Evolutionary conservation across 2,329 filamentous ascomycete species (phyloP).

Genomic region (Hymenoscyphus scutula): DNA sequence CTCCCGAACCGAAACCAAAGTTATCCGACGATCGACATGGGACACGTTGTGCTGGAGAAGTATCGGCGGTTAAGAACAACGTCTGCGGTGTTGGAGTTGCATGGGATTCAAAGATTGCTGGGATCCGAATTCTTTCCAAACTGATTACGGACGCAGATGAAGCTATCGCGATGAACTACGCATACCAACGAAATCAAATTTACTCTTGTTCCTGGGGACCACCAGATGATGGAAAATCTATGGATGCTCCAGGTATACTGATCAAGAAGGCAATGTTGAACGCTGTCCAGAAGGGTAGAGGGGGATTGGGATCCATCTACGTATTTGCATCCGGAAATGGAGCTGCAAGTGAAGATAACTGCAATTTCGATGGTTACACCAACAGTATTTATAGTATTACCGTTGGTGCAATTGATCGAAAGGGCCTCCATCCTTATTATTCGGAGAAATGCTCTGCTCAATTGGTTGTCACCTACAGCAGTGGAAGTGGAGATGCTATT

Average conservation of each 20-base stretch:
- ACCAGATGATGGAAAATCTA: conserved; percentile 86
- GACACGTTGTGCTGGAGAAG: conserved; percentile 91
- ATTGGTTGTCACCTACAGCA: conserved; percentile 94
- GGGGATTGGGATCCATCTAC: conserved; percentile 82
- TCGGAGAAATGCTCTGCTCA: conserved; percentile 95
- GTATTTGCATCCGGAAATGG: conserved; percentile 98
- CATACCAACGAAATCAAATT: conserved; percentile 87
- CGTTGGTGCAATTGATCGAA: conserved; percentile 86
- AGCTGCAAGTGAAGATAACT: conserved; percentile 83
- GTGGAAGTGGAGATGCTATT: conserved; percentile 82
- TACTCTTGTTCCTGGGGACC: conserved; percentile 99
- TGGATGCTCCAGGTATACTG: conserved; percentile 88
- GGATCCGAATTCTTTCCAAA: conserved; percentile 88
- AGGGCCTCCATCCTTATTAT: conserved; percentile 89
- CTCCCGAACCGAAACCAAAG: conserved; percentile 74
- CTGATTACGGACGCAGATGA: conserved; percentile 91
- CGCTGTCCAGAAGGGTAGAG: conserved; percentile 82
- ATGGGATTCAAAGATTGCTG: conserved; percentile 86
- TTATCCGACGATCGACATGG: conserved; percentile 85
- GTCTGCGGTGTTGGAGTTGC: conserved; percentile 95
- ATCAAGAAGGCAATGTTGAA: conserved; percentile 91
- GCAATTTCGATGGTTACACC: conserved; percentile 98
- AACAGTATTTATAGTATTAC: conserved; percentile 99
- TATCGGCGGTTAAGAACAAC: conserved; percentile 87
- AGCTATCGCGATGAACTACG: conserved; percentile 88